Conservation (phyloP, 768 basidiomycete genomes). For the Pleurotus eryngii region DNA sequence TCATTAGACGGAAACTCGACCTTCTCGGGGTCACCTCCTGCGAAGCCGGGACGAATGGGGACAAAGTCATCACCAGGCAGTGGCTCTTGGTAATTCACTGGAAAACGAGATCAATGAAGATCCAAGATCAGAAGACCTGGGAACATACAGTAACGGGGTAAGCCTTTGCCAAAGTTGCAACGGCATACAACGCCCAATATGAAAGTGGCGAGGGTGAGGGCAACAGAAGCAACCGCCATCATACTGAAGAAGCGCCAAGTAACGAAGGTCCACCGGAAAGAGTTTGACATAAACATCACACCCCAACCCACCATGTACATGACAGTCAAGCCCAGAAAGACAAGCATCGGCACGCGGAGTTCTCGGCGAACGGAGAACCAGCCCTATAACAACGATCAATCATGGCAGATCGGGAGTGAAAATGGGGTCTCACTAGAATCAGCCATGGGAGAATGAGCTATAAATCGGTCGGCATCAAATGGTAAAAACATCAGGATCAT, state of each 20-base stretch:
- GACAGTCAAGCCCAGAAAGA: slow-evolving; percentile 60
- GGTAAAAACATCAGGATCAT: neutral
- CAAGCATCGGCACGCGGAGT: slow-evolving; percentile 50
- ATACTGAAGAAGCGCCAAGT: slow-evolving; percentile 74
- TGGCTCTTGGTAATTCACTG: slow-evolving; percentile 56
- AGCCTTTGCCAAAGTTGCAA: slow-evolving; percentile 75
- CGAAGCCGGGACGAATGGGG: slow-evolving; percentile 18
- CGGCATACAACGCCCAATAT: slow-evolving; percentile 65
- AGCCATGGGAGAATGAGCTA: slow-evolving; percentile 73
- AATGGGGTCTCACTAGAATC: slow-evolving; percentile 35
- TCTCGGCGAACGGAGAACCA: slow-evolving; percentile 78
- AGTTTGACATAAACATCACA: slow-evolving; percentile 65
- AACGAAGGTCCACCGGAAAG: slow-evolving; percentile 75
- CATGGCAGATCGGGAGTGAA: neutral
- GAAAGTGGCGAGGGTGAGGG: slow-evolving; percentile 52
- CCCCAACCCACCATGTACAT: slow-evolving; percentile 69
- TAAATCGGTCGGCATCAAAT: slow-evolving; percentile 7
- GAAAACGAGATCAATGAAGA: slow-evolving; percentile 10
- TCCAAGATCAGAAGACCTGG: neutral
- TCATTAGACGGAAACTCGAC: slow-evolving; percentile 58
- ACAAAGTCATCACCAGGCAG: slow-evolving; percentile 32
- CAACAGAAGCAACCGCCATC: slow-evolving; percentile 55
- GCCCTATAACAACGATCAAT: slow-evolving; percentile 38
- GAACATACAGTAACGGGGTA: slow-evolving; percentile 60
- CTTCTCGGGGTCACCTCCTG: slow-evolving; percentile 51